Evolutionary conservation across 2,329 filamentous ascomycete genomes (phyloP).

Genomic region (Fusarium euwallaceae): DNA sequence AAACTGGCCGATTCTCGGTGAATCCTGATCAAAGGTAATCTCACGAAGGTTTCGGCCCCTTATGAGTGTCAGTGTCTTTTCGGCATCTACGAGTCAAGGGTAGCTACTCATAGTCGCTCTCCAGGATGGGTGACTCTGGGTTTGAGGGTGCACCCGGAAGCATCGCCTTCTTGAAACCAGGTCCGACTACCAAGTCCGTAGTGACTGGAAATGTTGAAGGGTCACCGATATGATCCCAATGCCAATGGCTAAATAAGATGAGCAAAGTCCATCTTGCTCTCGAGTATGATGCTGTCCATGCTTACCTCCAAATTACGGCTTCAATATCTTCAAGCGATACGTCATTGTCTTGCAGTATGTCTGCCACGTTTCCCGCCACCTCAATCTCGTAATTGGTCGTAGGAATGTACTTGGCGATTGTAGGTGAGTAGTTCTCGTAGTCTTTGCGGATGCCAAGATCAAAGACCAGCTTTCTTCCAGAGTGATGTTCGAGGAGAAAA

Average conservation of each 20-base stretch:
- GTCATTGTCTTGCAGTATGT: slow-evolving; percentile 30
- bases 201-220: slow-evolving; percentile 58
- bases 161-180: slow-evolving; percentile 61
- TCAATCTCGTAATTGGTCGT: slow-evolving; percentile 46
- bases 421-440: slow-evolving; percentile 45
- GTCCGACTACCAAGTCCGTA: slow-evolving; percentile 65
- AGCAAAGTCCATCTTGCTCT: neutral
- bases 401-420: slow-evolving; percentile 44
- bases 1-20: slow-evolving; percentile 53
- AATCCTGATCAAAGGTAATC: slow-evolving; percentile 41
- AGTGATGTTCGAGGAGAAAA: slow-evolving; percentile 48
- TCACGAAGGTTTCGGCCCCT: slow-evolving; percentile 47
- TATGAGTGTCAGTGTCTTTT: neutral
- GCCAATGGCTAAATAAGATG: slow-evolving; percentile 54
- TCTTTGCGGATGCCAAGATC: slow-evolving; percentile 50
- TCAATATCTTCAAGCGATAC: slow-evolving; percentile 24
- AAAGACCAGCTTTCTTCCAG: slow-evolving; percentile 47
- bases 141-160: slow-evolving; percentile 62
- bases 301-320: slow-evolving; percentile 42
- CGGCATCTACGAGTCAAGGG: neutral
- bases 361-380: slow-evolving; percentile 43
- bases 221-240: slow-evolving; percentile 67
- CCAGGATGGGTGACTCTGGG: slow-evolving; percentile 50
- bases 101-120: slow-evolving; percentile 45
- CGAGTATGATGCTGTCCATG: neutral